Conservation (phyloP, 352 stramenopile species). For the Globisporangium cystogenes region DNA sequence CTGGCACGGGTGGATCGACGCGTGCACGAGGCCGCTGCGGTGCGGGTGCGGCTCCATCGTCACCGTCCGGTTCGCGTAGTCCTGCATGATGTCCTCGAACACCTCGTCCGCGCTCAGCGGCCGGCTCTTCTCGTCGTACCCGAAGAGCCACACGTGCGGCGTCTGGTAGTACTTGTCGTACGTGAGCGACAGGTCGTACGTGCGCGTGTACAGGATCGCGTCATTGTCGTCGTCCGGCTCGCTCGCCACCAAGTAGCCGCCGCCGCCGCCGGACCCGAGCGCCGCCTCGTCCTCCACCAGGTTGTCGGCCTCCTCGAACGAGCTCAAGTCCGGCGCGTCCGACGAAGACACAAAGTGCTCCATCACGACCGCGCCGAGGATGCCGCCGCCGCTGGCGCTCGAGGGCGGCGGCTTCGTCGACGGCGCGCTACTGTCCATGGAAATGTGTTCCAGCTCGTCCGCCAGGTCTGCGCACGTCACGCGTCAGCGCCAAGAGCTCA, state of each 20-base stretch:
- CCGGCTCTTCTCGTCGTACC: constrained; percentile 89
- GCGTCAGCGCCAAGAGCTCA: not conserved
- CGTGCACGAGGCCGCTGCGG: constrained; percentile 81
- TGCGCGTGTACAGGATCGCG: constrained; percentile 92
- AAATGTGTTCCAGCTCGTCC: constrained; percentile 60
- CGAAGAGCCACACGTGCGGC: constrained; percentile 97
- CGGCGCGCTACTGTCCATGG: constrained; percentile 18
- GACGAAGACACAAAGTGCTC: constrained; percentile 45
- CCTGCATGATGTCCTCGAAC: constrained; percentile 99
- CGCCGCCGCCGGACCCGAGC: constrained; percentile 14
- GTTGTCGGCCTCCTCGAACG: constrained; percentile 78
- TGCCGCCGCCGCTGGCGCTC: constrained; percentile 16
- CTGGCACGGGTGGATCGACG: constrained; percentile 97
- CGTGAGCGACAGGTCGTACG: constrained; percentile 98
- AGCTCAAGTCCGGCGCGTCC: constrained; percentile 43
- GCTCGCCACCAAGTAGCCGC: constrained; percentile 54
- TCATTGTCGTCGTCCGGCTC: constrained; percentile 87
- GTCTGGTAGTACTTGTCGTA: constrained; percentile 99
- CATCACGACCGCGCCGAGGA: constrained; percentile 67
- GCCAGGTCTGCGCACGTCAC: constrained; percentile 23
- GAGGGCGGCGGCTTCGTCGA: not conserved
- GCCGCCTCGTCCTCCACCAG: constrained; percentile 62
- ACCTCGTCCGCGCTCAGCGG: constrained; percentile 91
- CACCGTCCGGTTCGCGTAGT: constrained; percentile 99
- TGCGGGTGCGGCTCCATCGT: constrained; percentile 98